A percentile compares a stretch with the other conserved stretches of the same genome.
phyloP scores from a whole-genome alignment of 2,329 filamentous ascomycete species.

The Nigrospora sphaerica region DNA sequence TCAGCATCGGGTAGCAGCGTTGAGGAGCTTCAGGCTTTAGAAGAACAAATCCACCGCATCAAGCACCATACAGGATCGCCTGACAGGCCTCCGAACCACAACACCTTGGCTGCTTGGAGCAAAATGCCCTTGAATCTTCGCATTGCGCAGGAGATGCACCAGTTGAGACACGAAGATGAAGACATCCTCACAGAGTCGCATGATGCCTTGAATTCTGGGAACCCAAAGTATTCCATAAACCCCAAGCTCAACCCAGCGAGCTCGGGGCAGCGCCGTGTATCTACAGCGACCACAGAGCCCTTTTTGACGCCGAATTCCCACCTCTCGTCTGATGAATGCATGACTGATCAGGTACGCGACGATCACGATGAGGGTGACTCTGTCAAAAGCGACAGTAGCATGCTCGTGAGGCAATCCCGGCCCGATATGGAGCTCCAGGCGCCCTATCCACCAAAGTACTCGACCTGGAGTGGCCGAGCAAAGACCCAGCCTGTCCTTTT shows the following conservation, averaged over 20 bases:
- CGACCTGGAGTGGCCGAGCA: slow-evolving; percentile 12
- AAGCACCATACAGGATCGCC: slow-evolving; percentile 11
- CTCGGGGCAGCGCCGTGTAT: not conserved
- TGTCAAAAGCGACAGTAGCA: slow-evolving; percentile 1
- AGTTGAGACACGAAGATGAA: slow-evolving; percentile 9
- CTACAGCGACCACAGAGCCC: slow-evolving; percentile 7
- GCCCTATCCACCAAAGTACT: slow-evolving; percentile 6
- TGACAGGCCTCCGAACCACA: not conserved
- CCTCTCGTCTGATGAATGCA: slow-evolving; percentile 17
- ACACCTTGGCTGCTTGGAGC: not conserved
- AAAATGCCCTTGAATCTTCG: slow-evolving; percentile 13
- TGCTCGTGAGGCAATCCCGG: slow-evolving; percentile 3
- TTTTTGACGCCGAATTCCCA: slow-evolving; percentile 9
- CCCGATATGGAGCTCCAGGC: not conserved
- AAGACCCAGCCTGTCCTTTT: slow-evolving; percentile 7
- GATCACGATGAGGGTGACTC: slow-evolving; percentile 9
- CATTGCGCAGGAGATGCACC: slow-evolving; percentile 18
- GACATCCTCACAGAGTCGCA: slow-evolving; percentile 3
- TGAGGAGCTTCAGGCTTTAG: slow-evolving; percentile 22
- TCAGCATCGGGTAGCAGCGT: slow-evolving; percentile 21
- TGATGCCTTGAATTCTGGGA: not conserved
- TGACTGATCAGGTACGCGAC: slow-evolving; percentile 17
- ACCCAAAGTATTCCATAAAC: not conserved
- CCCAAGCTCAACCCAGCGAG: not conserved
- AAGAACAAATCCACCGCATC: slow-evolving; percentile 21